Conservation (phyloP, 306 rosid species). For the Purshia tridentata region DNA sequence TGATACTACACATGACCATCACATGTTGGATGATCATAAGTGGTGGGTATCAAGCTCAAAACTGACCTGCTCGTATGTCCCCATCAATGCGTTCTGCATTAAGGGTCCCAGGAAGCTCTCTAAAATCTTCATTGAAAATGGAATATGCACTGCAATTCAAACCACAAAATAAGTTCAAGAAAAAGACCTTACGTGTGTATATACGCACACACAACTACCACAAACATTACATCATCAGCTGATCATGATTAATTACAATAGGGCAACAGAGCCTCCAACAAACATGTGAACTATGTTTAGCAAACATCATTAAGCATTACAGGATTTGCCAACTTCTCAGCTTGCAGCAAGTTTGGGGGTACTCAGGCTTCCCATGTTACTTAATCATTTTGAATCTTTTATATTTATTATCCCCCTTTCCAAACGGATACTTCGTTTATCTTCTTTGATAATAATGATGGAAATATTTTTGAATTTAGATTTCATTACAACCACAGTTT, state of each 20-base stretch:
- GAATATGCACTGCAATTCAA: conserved; percentile 78
- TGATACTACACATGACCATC: not conserved
- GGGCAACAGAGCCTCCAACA: not conserved
- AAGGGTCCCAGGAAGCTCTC: conserved; percentile 89
- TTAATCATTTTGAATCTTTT: not conserved
- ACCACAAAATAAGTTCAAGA: conserved; percentile 12
- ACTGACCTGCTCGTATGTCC: conserved; percentile 83
- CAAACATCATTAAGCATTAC: not conserved
- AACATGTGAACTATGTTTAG: not conserved
- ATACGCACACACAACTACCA: not conserved
- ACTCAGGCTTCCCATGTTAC: not conserved
- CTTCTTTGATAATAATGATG: not conserved
- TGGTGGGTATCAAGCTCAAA: conserved; percentile 42
- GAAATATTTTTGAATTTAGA: not conserved
- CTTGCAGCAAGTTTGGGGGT: not conserved
- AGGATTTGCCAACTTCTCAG: not conserved
- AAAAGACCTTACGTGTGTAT: not conserved
- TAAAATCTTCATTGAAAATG: conserved; percentile 89
- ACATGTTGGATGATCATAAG: conserved; percentile 6
- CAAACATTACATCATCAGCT: not conserved
- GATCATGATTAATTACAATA: not conserved
- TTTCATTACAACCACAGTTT: not conserved
- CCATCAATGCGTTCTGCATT: conserved; percentile 88
- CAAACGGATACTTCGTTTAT: not conserved
- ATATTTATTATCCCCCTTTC: not conserved